phyloP scores from a whole-genome alignment of 2,329 filamentous ascomycete genomes.

The Apiospora aurea region DNA sequence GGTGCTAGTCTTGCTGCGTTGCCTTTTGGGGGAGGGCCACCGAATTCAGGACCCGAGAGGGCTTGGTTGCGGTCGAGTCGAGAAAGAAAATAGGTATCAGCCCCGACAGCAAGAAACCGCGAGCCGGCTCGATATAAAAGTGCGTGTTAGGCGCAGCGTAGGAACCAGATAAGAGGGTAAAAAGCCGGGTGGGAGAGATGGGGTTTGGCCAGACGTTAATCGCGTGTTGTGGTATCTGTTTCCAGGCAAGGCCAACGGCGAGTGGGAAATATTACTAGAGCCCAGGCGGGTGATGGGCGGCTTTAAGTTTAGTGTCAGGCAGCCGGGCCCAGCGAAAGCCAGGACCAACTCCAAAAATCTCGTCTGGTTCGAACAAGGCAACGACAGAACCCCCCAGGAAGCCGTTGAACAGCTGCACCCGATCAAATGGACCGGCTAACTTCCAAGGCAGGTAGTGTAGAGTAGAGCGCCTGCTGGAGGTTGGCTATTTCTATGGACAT shows the following conservation, averaged over 20 bases:
- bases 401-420: constrained; percentile 10
- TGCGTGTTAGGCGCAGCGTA: background rate
- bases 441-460: background rate
- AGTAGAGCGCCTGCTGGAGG: background rate
- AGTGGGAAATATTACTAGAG: background rate
- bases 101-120: background rate
- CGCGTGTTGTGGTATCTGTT: constrained; percentile 10
- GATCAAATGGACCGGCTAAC: background rate
- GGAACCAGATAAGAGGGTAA: constrained; percentile 11
- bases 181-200: background rate
- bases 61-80: too few species aligned
- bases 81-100: background rate
- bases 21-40: background rate
- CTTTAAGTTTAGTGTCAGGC: constrained; percentile 16
- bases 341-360: constrained; percentile 21
- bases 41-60: background rate
- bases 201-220: constrained; percentile 10
- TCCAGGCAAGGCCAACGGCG: background rate
- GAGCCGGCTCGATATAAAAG: background rate
- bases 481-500: background rate
- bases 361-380: background rate
- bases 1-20: constrained; percentile 2
- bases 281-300: background rate
- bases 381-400: background rate
- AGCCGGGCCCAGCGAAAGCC: constrained; percentile 8